These are phyloP conservation scores for Umbelopsis sp. DNA, from an alignment of 192 early-diverging fungal genomes.

Conservation along the genomic window DNA sequence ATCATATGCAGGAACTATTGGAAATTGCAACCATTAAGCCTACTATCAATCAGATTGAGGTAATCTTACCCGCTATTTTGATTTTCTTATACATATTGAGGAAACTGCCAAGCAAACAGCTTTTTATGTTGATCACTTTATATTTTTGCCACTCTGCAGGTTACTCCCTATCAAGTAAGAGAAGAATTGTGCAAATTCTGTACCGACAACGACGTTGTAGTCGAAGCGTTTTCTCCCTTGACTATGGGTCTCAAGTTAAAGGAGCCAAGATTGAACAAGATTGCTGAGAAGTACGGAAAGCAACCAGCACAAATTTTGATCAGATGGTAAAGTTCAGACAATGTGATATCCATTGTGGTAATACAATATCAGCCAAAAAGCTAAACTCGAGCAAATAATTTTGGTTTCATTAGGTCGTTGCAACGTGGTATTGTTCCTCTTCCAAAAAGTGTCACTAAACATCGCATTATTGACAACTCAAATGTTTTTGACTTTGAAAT, in stretches of 20 bases:
- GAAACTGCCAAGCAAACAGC: neutral
- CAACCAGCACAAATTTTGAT: conserved; percentile 62
- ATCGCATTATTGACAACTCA: conserved; percentile 58
- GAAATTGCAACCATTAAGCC: conserved; percentile 59
- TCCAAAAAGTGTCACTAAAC: conserved; percentile 58
- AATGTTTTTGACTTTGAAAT: conserved; percentile 63
- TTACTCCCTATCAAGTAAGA: conserved; percentile 47
- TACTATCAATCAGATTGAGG: conserved; percentile 72
- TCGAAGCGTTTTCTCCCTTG: conserved; percentile 62
- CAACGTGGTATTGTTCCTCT: conserved; percentile 60
- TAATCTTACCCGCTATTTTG: conserved; percentile 9
- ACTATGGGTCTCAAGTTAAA: conserved; percentile 50
- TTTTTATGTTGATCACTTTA: neutral
- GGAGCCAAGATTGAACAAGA: conserved; percentile 50
- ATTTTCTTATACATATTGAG: too few relatives aligned
- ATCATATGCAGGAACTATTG: conserved; percentile 60
- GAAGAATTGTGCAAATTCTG: conserved; percentile 50
- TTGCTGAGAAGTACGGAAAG: conserved; percentile 57
- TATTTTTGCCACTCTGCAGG: conserved; percentile 5
- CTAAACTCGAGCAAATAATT: conserved; percentile 10
- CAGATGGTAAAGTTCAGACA: conserved; percentile 10
- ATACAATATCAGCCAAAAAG: neutral
- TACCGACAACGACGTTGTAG: conserved; percentile 44
- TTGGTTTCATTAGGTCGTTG: conserved; percentile 36
- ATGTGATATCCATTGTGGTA: neutral